phyloP scores from a whole-genome alignment of 768 basidiomycete species.

The Antrodiella citrinella region DNA sequence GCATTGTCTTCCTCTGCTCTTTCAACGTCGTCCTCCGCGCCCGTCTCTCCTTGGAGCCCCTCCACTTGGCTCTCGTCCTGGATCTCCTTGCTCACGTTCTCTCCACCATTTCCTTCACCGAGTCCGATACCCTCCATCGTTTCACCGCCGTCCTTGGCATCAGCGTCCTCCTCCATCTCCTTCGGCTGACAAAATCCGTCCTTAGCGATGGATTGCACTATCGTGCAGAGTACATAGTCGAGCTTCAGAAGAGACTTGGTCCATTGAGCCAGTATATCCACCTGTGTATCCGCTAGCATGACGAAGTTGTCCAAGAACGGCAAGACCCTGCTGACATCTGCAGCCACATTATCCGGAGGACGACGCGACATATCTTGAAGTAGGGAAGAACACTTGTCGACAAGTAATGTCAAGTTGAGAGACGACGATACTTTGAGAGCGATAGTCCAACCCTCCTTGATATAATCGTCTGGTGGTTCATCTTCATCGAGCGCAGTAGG shows the following conservation, averaged over 20 bases:
- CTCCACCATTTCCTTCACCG: conserved; percentile 76
- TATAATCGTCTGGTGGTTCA: conserved; percentile 38
- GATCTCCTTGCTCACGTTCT: conserved; percentile 91
- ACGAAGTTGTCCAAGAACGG: conserved; percentile 73
- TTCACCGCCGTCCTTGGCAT: conserved; percentile 38
- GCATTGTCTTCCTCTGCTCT: conserved; percentile 60
- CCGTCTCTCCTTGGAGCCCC: conserved; percentile 69
- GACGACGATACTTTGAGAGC: conserved; percentile 37
- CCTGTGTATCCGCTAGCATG: conserved; percentile 45
- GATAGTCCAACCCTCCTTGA: conserved; percentile 38
- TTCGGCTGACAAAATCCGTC: conserved; percentile 92
- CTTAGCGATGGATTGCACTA: conserved; percentile 63
- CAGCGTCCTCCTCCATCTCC: conserved; percentile 51
- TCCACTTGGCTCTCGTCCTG: conserved; percentile 96
- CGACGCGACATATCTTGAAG: background rate
- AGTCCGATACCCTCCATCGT: conserved; percentile 72
- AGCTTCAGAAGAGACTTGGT: conserved; percentile 80
- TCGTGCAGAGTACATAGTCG: conserved; percentile 64
- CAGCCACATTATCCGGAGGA: conserved; percentile 22
- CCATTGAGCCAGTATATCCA: conserved; percentile 55
- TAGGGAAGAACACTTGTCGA: background rate
- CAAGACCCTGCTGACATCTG: conserved; percentile 37
- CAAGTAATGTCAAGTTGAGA: background rate
- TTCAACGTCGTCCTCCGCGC: conserved; percentile 32
- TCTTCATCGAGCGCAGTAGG: conserved; percentile 14